Percentiles rank a stretch among this genome's conserved stretches.
Conservation (phyloP, 2,329 filamentous ascomycete genomes). For the Mycocentrospora acerina region DNA sequence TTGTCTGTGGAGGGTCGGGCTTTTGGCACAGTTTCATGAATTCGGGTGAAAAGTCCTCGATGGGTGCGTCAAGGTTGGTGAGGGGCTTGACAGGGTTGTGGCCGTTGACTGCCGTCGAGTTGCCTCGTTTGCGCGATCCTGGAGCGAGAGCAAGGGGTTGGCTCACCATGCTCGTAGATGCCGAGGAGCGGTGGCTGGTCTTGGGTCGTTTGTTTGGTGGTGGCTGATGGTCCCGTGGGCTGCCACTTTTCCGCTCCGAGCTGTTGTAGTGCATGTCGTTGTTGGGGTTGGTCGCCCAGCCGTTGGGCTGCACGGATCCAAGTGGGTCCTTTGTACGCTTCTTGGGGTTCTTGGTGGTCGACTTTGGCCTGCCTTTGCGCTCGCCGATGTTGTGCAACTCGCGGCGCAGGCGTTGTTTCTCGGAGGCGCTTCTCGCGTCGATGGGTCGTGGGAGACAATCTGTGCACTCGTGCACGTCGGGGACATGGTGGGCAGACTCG, state of each 20-base stretch:
- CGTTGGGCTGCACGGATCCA: conserved; percentile 65
- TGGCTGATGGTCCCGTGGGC: conserved; percentile 54
- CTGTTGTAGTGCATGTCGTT: conserved; percentile 56
- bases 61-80: conserved; percentile 64
- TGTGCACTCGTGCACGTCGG: conserved; percentile 77
- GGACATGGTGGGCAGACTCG: conserved; percentile 70
- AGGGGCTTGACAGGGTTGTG: conserved; percentile 78
- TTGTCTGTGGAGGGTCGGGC: conserved; percentile 55
- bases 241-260: conserved; percentile 51
- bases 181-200: conserved; percentile 74
- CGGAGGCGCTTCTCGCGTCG: conserved; percentile 72
- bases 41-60: conserved; percentile 71
- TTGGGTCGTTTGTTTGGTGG: conserved; percentile 78
- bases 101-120: conserved; percentile 59
- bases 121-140: conserved; percentile 62
- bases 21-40: conserved; percentile 76
- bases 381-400: conserved; percentile 57
- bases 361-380: conserved; percentile 72
- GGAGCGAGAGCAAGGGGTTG: conserved; percentile 66
- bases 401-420: conserved; percentile 66
- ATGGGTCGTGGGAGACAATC: conserved; percentile 81
- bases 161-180: conserved; percentile 71
- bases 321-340: conserved; percentile 75
- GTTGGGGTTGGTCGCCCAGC: conserved; percentile 58
- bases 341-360: conserved; percentile 78